phyloP scores from a whole-genome alignment of 805 yeast species.

The Starmera dryadoides region DNA sequence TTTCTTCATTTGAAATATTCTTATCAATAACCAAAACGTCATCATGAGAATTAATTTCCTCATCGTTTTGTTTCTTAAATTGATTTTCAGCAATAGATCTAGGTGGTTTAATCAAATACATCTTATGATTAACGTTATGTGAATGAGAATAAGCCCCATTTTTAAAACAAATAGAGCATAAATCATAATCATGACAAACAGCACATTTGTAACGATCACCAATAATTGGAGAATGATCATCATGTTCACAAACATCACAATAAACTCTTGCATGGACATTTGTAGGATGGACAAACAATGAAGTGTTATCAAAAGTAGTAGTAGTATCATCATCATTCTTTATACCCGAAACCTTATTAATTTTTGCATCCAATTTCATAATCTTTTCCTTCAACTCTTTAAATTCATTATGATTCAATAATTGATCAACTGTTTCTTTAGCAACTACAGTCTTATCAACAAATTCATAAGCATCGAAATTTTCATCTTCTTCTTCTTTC shows the following conservation, averaged over 20 bases:
- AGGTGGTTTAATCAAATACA: background rate
- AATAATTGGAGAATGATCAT: background rate
- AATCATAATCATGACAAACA: slow-evolving; percentile 38
- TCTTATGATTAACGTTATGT: background rate
- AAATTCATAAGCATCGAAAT: background rate
- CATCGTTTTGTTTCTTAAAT: too few species aligned
- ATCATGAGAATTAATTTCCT: too few species aligned
- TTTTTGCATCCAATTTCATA: background rate
- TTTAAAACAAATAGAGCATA: slow-evolving; percentile 30
- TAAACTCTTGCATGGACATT: background rate
- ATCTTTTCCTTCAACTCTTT: background rate
- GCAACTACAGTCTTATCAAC: background rate
- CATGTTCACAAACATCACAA: slow-evolving; percentile 2
- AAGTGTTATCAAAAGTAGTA: background rate
- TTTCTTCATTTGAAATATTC: background rate
- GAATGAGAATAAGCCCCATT: background rate
- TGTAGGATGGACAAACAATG: background rate
- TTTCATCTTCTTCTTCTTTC: background rate
- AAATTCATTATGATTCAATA: background rate
- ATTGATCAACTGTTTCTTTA: background rate
- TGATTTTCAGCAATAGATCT: background rate
- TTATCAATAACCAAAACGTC: background rate
- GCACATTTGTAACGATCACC: slow-evolving; percentile 40
- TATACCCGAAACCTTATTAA: background rate
- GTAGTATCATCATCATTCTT: background rate